Base-by-base conservation (phyloP, 768 basidiomycete genomes). In the Xerocomellus chrysenteron region DNA sequence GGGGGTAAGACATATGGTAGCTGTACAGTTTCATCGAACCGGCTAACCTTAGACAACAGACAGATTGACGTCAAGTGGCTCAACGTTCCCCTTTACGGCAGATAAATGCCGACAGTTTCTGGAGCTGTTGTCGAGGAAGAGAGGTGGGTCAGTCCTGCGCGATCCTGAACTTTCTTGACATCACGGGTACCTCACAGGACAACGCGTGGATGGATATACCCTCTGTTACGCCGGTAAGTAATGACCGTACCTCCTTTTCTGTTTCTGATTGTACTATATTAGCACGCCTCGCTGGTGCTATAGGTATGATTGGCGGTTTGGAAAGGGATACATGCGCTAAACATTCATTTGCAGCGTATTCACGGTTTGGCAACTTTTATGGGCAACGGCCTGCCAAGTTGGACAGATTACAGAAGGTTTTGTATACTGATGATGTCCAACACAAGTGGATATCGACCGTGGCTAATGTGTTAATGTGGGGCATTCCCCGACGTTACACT, bases 61-160 rank as follows among this genome's bases (percentile, higher is more conserved):
- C 66, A 81, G 82, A 50, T 69, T 86, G 63, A 88, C 87, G 4
- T 89, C 87, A 2, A 62, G 63, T 1, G 71, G 74, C 3, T 86
- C 86, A 0, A 85, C 86, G 0, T 87, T 87, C 62, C 82, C 82
- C 0, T 87, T 82, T 58, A 70, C 74, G 5, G 73, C 74, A 17
- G 67, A 75, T 16, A 72, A 78, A 33, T 85, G 81, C 62, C 72
- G 70, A 37, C 70, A 77, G 8, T 81, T 86, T 51, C 57, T 85
- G 47, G 69, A 78, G 24, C 65, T 85, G 14, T 63, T 88, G n/a
- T 75, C 71, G 24, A 61, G 65, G 30, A 78, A 77, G 33, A 72
- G 74, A 78, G 78, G 80, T 80, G 32, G 28, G 73, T 61, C 49
- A 26, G 5, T 40, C 28, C 35, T 48, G 10, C 46, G n/a, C n/a